Evolutionary conservation across 2,329 filamentous ascomycete genomes (phyloP).

Genomic region (Lachnellula cervina): DNA sequence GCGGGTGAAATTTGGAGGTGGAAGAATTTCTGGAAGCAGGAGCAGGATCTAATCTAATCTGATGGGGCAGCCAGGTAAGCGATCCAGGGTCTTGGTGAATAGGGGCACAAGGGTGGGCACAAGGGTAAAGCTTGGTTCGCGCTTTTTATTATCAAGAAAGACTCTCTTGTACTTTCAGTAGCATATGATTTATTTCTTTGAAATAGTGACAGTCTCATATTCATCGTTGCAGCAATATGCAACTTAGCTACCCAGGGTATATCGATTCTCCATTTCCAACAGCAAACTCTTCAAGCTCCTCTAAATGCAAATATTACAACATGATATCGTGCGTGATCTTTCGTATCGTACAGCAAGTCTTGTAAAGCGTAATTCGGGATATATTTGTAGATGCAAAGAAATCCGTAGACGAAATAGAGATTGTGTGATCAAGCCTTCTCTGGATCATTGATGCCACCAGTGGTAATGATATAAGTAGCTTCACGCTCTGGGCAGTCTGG

Average conservation of each 20-base stretch:
- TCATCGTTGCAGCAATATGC: background rate
- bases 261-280: constrained; percentile 10
- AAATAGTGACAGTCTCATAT: background rate
- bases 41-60: constrained; percentile 24
- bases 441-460: constrained; percentile 62
- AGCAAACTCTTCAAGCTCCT: constrained; percentile 16
- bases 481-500: constrained; percentile 63
- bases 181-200: constrained; percentile 40
- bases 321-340: background rate
- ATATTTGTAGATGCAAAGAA: background rate
- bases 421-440: constrained; percentile 47
- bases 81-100: too few relatives aligned
- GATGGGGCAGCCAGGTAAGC: constrained; percentile 9
- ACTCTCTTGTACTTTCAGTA: background rate
- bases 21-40: constrained; percentile 14
- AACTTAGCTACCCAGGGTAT: constrained; percentile 1
- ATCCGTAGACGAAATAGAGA: background rate
- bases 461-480: constrained; percentile 66
- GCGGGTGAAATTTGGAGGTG: constrained; percentile 10
- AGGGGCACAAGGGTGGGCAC: too few relatives aligned
- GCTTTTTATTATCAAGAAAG: too few relatives aligned
- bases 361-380: background rate
- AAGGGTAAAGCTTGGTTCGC: too few relatives aligned
- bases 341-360: background rate
- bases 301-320: constrained; percentile 7